Evolutionary conservation across 2,329 filamentous ascomycete species (phyloP).

Genomic region (Alternaria viburni): DNA sequence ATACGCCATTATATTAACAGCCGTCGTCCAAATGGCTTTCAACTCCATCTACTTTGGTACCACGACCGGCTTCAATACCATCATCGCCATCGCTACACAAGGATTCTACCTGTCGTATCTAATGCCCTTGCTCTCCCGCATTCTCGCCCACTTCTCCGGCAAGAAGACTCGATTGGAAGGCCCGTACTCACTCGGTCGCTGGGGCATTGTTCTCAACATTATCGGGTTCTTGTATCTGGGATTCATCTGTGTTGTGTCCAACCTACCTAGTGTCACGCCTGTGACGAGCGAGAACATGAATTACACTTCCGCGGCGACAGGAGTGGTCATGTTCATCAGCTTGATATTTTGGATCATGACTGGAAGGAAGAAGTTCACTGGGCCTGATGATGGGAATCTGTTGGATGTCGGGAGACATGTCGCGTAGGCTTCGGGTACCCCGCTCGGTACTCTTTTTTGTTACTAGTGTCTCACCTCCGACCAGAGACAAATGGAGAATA

Average conservation of each 20-base stretch:
- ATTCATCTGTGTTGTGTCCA: conserved; percentile 63
- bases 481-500: no score
- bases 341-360: conserved; percentile 60
- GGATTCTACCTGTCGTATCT: conserved; percentile 67
- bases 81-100: conserved; percentile 63
- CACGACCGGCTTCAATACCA: conserved; percentile 61
- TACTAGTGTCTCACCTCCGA: no score
- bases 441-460: neutral
- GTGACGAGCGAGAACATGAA: conserved; percentile 65
- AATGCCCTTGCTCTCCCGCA: conserved; percentile 59
- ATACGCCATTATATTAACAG: conserved; percentile 56
- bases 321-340: conserved; percentile 60
- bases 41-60: conserved; percentile 64
- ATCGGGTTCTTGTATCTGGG: conserved; percentile 60
- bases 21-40: conserved; percentile 59
- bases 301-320: conserved; percentile 63
- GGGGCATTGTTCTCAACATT: conserved; percentile 54
- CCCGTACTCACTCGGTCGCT: conserved; percentile 55
- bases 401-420: neutral
- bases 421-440: neutral
- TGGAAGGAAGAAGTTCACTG: conserved; percentile 58
- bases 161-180: conserved; percentile 53
- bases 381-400: conserved; percentile 48
- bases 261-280: conserved; percentile 59
- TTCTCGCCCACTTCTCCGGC: conserved; percentile 55